Evolutionary conservation across 805 yeast genomes (phyloP).

Genomic region (Clavispora phyllophila): DNA sequence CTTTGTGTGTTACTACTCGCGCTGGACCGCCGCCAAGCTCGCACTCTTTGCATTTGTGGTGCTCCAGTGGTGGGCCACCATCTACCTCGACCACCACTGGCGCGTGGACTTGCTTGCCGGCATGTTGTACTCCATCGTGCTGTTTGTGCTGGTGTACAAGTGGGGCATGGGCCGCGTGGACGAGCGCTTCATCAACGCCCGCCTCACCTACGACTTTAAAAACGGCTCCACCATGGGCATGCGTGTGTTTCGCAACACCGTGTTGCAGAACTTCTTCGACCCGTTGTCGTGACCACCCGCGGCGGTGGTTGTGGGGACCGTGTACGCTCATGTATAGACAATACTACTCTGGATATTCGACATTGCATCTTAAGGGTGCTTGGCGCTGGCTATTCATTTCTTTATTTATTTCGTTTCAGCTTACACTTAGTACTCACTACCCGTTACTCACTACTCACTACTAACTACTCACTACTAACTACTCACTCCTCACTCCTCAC

Average conservation of each 20-base stretch:
- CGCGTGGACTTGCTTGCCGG: conserved; percentile 58
- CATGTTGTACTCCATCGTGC: conserved; percentile 43
- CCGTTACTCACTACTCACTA: too few relatives aligned
- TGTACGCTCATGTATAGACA: too few relatives aligned
- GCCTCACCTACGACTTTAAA: conserved; percentile 32
- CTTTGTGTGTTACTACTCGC: conserved; percentile 37
- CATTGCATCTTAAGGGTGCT: too few relatives aligned
- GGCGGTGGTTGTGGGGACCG: too few relatives aligned
- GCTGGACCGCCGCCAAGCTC: conserved; percentile 29
- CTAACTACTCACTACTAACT: too few relatives aligned
- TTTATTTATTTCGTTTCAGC: too few relatives aligned
- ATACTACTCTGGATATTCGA: too few relatives aligned
- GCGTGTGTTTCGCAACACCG: conserved; percentile 52
- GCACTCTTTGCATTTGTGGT: conserved; percentile 41
- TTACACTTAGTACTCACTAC: too few relatives aligned
- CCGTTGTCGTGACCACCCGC: conserved; percentile 28
- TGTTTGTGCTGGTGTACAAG: conserved; percentile 35
- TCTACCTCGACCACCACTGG: conserved; percentile 71
- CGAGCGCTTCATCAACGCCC: conserved; percentile 34
- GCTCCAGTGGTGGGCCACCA: conserved; percentile 72
- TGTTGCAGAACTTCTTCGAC: conserved; percentile 49
- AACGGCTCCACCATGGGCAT: conserved; percentile 55
- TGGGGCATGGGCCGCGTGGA: conserved; percentile 30
- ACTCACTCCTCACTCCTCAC: too few relatives aligned
- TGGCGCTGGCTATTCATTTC: too few relatives aligned